These are phyloP conservation scores for Claviceps quebecensis DNA, from an alignment of 2,329 filamentous ascomycete genomes.

Conservation along the genomic window DNA sequence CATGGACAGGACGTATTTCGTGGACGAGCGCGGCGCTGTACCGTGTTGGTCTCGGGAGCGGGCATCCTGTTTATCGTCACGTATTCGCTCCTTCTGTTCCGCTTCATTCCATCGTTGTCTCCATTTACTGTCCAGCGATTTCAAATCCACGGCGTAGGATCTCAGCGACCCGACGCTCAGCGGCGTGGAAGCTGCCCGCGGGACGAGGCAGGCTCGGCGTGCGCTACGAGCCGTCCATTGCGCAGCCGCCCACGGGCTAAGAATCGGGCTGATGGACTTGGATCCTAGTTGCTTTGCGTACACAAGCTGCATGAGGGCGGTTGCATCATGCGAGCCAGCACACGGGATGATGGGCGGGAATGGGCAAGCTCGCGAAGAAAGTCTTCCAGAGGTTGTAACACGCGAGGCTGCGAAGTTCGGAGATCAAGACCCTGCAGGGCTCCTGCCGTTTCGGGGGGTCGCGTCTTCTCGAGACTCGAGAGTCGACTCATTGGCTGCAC, in stretches of 20 bases:
- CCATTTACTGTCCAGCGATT: slow-evolving; percentile 36
- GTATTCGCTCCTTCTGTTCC: slow-evolving; percentile 7
- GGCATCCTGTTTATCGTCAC: neutral
- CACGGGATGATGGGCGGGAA: neutral
- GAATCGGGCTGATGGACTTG: slow-evolving; percentile 6
- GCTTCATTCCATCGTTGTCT: slow-evolving; percentile 28
- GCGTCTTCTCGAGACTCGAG: neutral
- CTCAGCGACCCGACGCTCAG: slow-evolving; percentile 11
- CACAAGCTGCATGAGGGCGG: slow-evolving; percentile 15
- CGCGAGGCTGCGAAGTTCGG: neutral
- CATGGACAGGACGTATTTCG: slow-evolving; percentile 69
- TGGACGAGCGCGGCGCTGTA: slow-evolving; percentile 17
- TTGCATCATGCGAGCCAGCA: slow-evolving; percentile 10
- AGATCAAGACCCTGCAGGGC: slow-evolving; percentile 3
- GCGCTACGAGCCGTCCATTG: neutral
- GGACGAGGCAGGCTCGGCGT: neutral
- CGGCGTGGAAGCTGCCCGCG: neutral
- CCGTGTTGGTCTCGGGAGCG: slow-evolving; percentile 9
- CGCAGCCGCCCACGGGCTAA: slow-evolving; percentile 3
- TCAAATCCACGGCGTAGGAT: slow-evolving; percentile 32
- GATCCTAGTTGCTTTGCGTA: slow-evolving; percentile 13
- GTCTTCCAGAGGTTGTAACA: neutral
- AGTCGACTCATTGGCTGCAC: too few relatives aligned
- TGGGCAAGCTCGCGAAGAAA: neutral
- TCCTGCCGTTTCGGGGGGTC: slow-evolving; percentile 2